These are phyloP conservation scores for Aspergillus diversus DNA, from an alignment of 495 filamentous ascomycete genomes.

Conservation along the genomic window DNA sequence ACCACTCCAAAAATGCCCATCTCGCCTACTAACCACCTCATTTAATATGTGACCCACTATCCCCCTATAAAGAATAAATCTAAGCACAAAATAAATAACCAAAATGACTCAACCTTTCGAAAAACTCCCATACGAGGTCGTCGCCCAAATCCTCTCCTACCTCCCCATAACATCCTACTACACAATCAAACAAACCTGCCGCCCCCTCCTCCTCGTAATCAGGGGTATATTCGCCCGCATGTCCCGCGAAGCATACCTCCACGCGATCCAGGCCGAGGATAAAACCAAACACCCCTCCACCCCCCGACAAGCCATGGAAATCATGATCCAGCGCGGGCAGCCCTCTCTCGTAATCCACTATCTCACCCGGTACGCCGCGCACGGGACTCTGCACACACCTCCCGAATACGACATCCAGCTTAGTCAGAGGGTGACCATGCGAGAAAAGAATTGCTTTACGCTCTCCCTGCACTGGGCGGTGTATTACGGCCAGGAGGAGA, in stretches of 20 bases:
- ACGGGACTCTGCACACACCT: not conserved
- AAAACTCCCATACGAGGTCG: not conserved
- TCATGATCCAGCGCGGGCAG: not conserved
- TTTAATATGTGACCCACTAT: too few species aligned
- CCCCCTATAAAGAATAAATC: too few species aligned
- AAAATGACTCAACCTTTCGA: too few species aligned
- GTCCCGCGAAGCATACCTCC: not conserved
- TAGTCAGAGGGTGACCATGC: not conserved
- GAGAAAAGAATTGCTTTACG: not conserved
- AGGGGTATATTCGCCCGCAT: not conserved
- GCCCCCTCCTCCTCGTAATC: not conserved
- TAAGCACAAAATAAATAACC: too few species aligned
- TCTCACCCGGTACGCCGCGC: not conserved
- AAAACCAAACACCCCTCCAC: not conserved
- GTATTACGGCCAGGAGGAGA: not conserved
- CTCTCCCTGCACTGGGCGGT: conserved; percentile 5
- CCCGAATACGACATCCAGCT: not conserved
- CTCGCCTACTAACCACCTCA: too few species aligned
- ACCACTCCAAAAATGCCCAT: too few species aligned
- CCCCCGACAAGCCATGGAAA: not conserved
- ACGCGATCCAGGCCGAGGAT: not conserved
- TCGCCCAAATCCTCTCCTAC: conserved; percentile 1
- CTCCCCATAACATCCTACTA: not conserved
- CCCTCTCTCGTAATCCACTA: not conserved
- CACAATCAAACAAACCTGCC: not conserved